A percentile compares a stretch with the other conserved stretches of the same genome.
Conservation (phyloP, 192 early-diverging fungal species). For the Spinellus fusiger region DNA sequence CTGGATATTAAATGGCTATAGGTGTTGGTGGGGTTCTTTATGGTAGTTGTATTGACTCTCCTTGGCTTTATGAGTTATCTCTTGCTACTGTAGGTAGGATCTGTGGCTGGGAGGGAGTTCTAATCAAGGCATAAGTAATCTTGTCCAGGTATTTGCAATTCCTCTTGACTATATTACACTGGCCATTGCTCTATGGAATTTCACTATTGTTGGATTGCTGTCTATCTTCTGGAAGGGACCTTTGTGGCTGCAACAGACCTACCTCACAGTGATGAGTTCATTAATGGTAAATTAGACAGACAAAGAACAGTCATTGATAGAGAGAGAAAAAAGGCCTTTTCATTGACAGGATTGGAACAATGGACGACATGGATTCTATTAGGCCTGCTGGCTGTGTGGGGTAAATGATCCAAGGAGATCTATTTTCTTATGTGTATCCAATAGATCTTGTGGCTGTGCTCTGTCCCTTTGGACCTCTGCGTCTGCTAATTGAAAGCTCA, state of each 20-base stretch:
- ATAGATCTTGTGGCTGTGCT: conserved; percentile 84
- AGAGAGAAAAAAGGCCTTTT: conserved; percentile 73
- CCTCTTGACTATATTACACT: conserved; percentile 72
- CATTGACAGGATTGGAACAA: conserved; percentile 58
- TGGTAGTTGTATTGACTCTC: conserved; percentile 61
- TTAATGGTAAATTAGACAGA: conserved; percentile 56
- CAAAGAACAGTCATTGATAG: too few species aligned
- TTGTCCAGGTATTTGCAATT: conserved; percentile 48
- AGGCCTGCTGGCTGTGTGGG: conserved; percentile 75
- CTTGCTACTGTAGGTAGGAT: conserved; percentile 32
- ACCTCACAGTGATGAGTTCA: conserved; percentile 72
- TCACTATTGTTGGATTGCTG: conserved; percentile 61
- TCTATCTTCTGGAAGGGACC: conserved; percentile 84
- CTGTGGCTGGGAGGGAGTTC: background rate
- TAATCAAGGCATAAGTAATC: conserved; percentile 9
- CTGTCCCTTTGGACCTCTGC: conserved; percentile 82
- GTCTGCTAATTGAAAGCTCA: conserved; percentile 73
- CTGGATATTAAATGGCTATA: conserved; percentile 13
- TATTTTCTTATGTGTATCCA: background rate
- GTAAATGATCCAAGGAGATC: conserved; percentile 33
- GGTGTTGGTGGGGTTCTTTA: conserved; percentile 70
- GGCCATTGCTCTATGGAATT: conserved; percentile 75
- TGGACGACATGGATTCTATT: conserved; percentile 83
- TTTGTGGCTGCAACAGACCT: conserved; percentile 65
- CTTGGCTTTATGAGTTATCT: conserved; percentile 75